A percentile compares a stretch with the other conserved stretches of the same genome.
These are phyloP conservation scores for Pterulicium gracile DNA, from an alignment of 1,284 basidiomycete genomes.

Conservation along the genomic window DNA sequence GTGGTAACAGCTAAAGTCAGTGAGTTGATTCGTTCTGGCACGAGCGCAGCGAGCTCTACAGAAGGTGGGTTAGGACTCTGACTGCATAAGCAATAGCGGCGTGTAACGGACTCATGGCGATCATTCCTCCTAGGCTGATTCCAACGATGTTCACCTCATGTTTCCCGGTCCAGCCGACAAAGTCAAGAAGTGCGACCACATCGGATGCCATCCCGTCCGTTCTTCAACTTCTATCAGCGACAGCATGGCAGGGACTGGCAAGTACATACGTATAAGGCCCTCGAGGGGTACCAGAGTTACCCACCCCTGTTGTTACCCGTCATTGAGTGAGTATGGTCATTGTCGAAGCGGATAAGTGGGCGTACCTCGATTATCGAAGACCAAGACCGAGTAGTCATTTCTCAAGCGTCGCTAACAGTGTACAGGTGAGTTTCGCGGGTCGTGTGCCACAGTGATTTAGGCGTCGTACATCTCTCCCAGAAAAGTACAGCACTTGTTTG, in stretches of 20 bases:
- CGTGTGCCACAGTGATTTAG: too few species aligned
- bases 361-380: slow-evolving; percentile 80
- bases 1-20: slow-evolving; percentile 64
- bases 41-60: slow-evolving; percentile 52
- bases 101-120: slow-evolving; percentile 48
- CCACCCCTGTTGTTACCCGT: too few species aligned
- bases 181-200: slow-evolving; percentile 55
- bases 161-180: slow-evolving; percentile 60
- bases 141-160: slow-evolving; percentile 67
- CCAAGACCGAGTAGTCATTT: slow-evolving; percentile 50
- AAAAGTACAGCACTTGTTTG: slow-evolving; percentile 7
- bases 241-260: slow-evolving; percentile 2
- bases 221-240: slow-evolving; percentile 21
- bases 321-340: too few species aligned
- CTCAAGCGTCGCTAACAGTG: slow-evolving; percentile 50
- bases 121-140: slow-evolving; percentile 81
- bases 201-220: slow-evolving; percentile 78
- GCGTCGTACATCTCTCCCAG: not conserved
- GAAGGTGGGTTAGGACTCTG: slow-evolving; percentile 3
- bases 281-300: slow-evolving; percentile 60
- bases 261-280: slow-evolving; percentile 55
- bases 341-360: not conserved
- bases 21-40: slow-evolving; percentile 58
- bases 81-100: not conserved
- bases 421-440: too few species aligned